Base-by-base conservation (phyloP, 805 yeast species). In the Lachancea thermotolerans region DNA sequence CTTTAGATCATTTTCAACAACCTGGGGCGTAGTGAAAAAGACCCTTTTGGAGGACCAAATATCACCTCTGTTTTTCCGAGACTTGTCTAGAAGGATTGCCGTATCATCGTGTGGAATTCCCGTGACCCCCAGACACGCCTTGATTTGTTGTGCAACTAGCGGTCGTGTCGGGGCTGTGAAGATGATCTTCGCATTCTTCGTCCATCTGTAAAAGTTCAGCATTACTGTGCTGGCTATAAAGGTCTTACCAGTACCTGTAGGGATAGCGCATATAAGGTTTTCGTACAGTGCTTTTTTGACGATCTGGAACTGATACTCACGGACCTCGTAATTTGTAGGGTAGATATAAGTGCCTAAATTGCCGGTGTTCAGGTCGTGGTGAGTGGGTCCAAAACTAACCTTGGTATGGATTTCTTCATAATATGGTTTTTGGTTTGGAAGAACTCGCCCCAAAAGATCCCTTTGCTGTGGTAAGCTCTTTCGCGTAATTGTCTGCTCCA, bases 141-240 rank as follows among this genome's bases (percentile, higher is more conserved):
- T 85, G 52, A 91, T 85, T 65, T 93, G 99, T 66, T 93, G 99
- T 1, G 96, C 90, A 6, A 93, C 98, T 44, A 93, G 71, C 0
- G 99, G 99, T 52, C 90, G 73, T 1, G 99, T 93, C 0, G 99
- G 99, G 0, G 99, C 99, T 82, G 91, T 82, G 63, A 93, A 93
- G 1, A 95, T 77, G 52, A 93, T 79, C 58, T 90, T 93, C 2
- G 88, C 79, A 4, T 66, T 62, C 12, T 76, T 76, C 16, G 90
- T 85, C 99, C 99, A 93, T 40, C 95, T 67, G 53, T 77, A 81
- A 66, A 75, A 93, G 60, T 93, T 93, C 45, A 89, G 71, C 89
- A 93, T 93, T 17, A 91, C 91, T 0, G 95, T 83, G 32, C 95
- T 81, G 1, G 99, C 98, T 58, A 93, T 89, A 52, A 93, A 88